Percentiles rank a stretch among this genome's conserved stretches.
These are phyloP conservation scores for Platanthera zijinensis DNA, from an alignment of 106 monocot genomes.

Conservation along the genomic window DNA sequence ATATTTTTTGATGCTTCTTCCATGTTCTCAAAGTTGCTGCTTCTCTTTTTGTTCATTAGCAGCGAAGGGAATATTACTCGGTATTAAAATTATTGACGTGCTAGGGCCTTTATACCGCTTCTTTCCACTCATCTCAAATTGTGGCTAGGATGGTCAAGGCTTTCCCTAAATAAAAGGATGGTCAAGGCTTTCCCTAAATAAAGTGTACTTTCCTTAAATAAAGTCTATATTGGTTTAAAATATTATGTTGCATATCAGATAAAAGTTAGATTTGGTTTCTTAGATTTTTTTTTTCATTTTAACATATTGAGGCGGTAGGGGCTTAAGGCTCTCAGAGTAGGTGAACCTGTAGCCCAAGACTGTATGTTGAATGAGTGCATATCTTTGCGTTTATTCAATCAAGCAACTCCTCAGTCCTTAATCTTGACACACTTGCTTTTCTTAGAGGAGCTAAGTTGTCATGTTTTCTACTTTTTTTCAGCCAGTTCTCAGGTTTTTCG, in stretches of 20 bases:
- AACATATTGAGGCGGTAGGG: neutral
- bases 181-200: too few species aligned
- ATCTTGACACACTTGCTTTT: neutral
- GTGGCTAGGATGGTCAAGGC: too few species aligned
- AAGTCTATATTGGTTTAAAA: too few species aligned
- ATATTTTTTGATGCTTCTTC: neutral
- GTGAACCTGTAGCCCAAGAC: neutral
- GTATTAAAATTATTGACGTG: too few species aligned
- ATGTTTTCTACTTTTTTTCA: neutral
- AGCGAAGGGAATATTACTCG: neutral
- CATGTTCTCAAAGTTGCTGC: neutral
- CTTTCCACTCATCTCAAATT: too few species aligned
- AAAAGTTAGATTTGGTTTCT: neutral
- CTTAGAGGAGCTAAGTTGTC: neutral
- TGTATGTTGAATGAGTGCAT: neutral
- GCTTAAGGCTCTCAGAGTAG: neutral
- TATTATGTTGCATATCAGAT: too few species aligned
- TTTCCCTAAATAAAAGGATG: too few species aligned
- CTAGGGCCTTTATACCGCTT: too few species aligned
- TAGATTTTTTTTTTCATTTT: neutral
- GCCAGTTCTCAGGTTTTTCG: too few species aligned
- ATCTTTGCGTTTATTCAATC: neutral
- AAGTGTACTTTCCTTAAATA: too few species aligned
- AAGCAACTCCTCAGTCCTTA: neutral
- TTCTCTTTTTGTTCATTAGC: neutral